Conservation (phyloP, 2,329 filamentous ascomycete genomes). For the Harringtonia aguacate region DNA sequence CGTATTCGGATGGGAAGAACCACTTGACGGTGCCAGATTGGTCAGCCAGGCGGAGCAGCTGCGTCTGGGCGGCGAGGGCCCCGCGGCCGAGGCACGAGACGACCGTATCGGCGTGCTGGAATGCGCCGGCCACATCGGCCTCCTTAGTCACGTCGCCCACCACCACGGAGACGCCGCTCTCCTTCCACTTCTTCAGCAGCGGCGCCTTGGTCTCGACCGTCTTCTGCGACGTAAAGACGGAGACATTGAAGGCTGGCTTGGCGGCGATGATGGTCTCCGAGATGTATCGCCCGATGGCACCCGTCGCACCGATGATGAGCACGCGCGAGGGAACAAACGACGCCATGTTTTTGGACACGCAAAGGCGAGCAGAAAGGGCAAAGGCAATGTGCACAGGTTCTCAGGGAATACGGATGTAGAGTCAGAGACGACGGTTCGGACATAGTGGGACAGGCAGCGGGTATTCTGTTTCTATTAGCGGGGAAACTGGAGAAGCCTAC, state of each 20-base stretch:
- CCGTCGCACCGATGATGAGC: constrained; percentile 24
- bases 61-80: constrained; percentile 49
- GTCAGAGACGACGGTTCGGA: too few relatives aligned
- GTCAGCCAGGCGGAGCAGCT: constrained; percentile 50
- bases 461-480: too few relatives aligned
- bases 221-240: constrained; percentile 30
- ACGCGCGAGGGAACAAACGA: constrained; percentile 9
- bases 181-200: constrained; percentile 29
- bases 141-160: constrained; percentile 43
- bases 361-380: too few relatives aligned
- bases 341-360: constrained; percentile 4
- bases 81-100: constrained; percentile 53
- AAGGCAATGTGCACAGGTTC: too few relatives aligned
- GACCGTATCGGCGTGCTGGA: constrained; percentile 49
- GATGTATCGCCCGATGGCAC: constrained; percentile 24
- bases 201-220: constrained; percentile 38
- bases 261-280: constrained; percentile 21
- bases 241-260: constrained; percentile 18
- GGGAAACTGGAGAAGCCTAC: too few relatives aligned
- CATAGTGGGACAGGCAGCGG: too few relatives aligned
- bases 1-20: constrained; percentile 60
- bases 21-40: constrained; percentile 40
- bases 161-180: constrained; percentile 37
- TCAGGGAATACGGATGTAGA: too few relatives aligned
- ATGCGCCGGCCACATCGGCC: constrained; percentile 43